Evolutionary conservation across 1,284 basidiomycete genomes (phyloP), one percentile per base, ranked within the genome.

Genomic region (Sporisorium exsertum): DNA sequence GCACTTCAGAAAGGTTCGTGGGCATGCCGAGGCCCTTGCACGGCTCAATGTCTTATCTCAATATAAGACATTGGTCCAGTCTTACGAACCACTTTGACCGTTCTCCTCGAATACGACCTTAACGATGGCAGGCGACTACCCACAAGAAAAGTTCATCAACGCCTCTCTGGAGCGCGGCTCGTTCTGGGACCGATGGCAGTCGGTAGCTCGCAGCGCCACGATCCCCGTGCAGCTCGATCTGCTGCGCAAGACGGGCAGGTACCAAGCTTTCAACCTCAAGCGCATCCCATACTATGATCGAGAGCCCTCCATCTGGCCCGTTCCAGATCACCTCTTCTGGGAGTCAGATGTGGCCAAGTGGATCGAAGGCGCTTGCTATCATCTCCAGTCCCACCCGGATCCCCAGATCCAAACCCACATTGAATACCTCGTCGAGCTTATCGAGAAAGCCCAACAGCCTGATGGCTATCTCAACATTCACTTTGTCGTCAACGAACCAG

Each of bases 391-490:
- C 8, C 47, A 53, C 29, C 68, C 61, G 2, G 53, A 64, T 29
- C 12, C 26, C 4, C 35, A 64, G 29, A 45, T 64, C 16, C 57
- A 55, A 24, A 10, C 20, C 9, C 61, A 64, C 46, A 42, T 71
- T 26, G 62, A 64, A 13, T 46, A 71, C 45, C 68, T 71, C 3
- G 58, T 53, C 54, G 47, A 56, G 13, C 35, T 64, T 3, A 71
- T 71, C 50, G 61, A 64, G 26, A 45, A 46, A 40, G 68, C 68
- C 5, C 68, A 71, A 49, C 68, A 71, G 49, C 50, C 56, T 2
- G 62, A 64, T 33, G 68, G 68, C 20, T 71, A 71, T 27, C 62
- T 71, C 62, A 71, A 71, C 51, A 64, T 71, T 16, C 61, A 71
- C 58, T 71, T 71, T 49, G 62, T 64, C 26, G 68, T 64, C 42